Evolutionary conservation across 768 basidiomycete genomes (phyloP).

Genomic region (Nidularia pulvinata): DNA sequence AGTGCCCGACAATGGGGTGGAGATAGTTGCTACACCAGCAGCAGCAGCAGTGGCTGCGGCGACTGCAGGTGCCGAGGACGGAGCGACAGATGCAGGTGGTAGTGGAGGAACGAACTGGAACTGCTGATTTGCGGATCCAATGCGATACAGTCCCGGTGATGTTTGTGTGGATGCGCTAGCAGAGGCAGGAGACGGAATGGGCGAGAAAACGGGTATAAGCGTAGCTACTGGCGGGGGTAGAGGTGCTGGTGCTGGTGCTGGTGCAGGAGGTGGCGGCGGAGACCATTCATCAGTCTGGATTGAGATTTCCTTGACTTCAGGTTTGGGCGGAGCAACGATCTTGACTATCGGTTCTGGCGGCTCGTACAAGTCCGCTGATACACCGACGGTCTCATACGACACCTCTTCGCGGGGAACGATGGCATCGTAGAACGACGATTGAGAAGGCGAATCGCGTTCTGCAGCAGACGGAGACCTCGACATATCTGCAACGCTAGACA

Average conservation of each 20-base stretch:
- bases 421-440: constrained; percentile 30
- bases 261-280: constrained; percentile 37
- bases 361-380: constrained; percentile 32
- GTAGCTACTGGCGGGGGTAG: constrained; percentile 4
- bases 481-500: constrained; percentile 19
- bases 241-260: constrained; percentile 23
- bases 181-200: constrained; percentile 13
- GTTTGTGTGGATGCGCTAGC: constrained; percentile 16
- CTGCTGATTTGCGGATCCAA: constrained; percentile 50
- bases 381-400: constrained; percentile 52
- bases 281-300: constrained; percentile 81
- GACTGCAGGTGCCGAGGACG: constrained; percentile 14
- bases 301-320: constrained; percentile 71
- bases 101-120: constrained; percentile 70
- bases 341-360: constrained; percentile 32
- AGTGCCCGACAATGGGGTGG: constrained; percentile 31
- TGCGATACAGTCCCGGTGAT: constrained; percentile 48
- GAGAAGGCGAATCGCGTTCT: constrained; percentile 14
- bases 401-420: constrained; percentile 9
- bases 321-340: constrained; percentile 42
- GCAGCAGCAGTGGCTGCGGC: constrained; percentile 18
- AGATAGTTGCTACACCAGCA: constrained; percentile 29
- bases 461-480: constrained; percentile 20
- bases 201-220: constrained; percentile 16
- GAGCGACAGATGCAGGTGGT: constrained; percentile 28